Evolutionary conservation across 2,329 filamentous ascomycete species (phyloP), one percentile per base, ranked within the genome.

Genomic region (Hymenoscyphus linearis): DNA sequence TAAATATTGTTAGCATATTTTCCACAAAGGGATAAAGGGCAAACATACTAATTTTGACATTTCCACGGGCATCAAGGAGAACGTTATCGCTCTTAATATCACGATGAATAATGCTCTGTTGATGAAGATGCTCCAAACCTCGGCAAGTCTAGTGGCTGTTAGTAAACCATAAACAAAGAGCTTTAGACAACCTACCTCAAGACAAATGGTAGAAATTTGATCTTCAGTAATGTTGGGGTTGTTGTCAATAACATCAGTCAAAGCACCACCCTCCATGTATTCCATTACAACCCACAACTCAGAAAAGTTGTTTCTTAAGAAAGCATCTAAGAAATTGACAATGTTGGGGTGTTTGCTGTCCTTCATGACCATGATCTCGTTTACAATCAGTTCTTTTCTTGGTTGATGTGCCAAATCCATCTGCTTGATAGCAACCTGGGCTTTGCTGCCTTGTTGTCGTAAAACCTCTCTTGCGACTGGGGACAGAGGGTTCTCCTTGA

Each of bases 281-380:
- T 99, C 95, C 95, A 99, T 96, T 58, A 99, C 93, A 12, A 99
- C 92, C 95, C 95, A 99, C n/a, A 99, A 83, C 75, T 99, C 95
- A 59, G 90, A 85, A 71, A 90, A 92, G 75, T 95, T 93, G 75
- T 97, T 96, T 71, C 95, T 90, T 72, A 99, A 79, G 81, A 98
- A 99, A 3, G 93, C 93, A 70, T 99, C 95, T 36, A 99, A 80
- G 78, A 96, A 99, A 78, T 99, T 99, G 76, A 99, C 95, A 79
- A 99, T 99, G 76, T 99, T 99, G 64, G 89, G 88, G 76, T 99
- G 95, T 74, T 93, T 90, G 80, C 91, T 96, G 78, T 99, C 95
- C 79, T 98, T 97, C 95, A 99, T 99, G 63, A 99, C 95, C 79
- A 99, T 96, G 72, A 99, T 99, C 73, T 99, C 95, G 75, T 99